These are phyloP conservation scores for Triangularia setosa DNA, from an alignment of 2,329 filamentous ascomycete genomes.

Conservation along the genomic window DNA sequence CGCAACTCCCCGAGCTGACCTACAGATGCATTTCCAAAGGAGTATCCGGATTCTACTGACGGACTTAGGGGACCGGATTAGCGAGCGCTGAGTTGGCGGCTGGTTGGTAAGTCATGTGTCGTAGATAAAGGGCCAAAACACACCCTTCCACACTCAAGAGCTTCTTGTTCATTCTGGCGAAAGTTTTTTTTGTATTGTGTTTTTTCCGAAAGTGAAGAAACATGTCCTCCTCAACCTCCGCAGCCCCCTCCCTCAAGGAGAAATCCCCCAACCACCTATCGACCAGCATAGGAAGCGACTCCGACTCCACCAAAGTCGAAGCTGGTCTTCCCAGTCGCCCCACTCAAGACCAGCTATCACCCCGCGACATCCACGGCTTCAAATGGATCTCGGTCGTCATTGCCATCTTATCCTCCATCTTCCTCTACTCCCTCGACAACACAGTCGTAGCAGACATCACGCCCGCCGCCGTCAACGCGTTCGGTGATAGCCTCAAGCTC, in stretches of 20 bases:
- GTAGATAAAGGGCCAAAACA: not conserved
- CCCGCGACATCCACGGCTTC: not conserved
- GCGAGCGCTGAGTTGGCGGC: not conserved
- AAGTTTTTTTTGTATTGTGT: not conserved
- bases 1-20: not conserved
- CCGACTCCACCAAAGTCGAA: not conserved
- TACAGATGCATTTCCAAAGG: not conserved
- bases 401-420: conserved; percentile 23
- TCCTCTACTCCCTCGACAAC: conserved; percentile 44
- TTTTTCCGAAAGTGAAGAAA: not conserved
- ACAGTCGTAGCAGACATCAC: conserved; percentile 49
- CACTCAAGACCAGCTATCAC: not conserved
- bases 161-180: not conserved
- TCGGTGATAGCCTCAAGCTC: conserved; percentile 35
- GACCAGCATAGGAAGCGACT: not conserved
- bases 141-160: not conserved
- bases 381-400: conserved; percentile 26
- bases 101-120: not conserved
- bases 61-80: not conserved
- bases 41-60: not conserved
- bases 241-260: not conserved
- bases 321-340: not conserved
- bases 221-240: not conserved
- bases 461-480: conserved; percentile 35
- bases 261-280: not conserved